Base-by-base conservation (phyloP, 257 asterid genomes). In the Ehretia macrophylla region DNA sequence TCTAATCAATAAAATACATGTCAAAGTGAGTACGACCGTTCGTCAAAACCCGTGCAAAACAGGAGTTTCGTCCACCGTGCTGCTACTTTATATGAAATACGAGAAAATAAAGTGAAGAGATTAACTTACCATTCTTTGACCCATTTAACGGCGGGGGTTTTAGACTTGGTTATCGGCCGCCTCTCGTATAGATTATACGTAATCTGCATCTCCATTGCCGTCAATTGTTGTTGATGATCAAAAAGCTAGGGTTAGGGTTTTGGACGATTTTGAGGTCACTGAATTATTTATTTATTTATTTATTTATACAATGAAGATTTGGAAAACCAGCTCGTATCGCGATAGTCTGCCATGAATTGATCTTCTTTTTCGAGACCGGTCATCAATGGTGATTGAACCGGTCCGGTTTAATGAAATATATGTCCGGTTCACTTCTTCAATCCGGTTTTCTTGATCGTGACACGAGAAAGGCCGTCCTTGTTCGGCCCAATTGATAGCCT, bases 131-230 rank as follows among this genome's bases (percentile, higher is more conserved):
- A 92, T 78, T 92, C 90, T 62, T 81, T 92, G 66, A 77, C 50
- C 98, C 98, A 92, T 69, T 80, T 88, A 64, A 76, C 85, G 14
- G 95, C 68, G 23, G 94, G 88, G 67, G 79, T 65, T 62, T 66
- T 84, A 53, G 98, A 88, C 76, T 77, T 86, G 62, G 77, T 55
- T 22, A 84, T 72, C 38, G 88, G 83, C 50, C 95, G 93, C 66
- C 98, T 75, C 60, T 92, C 98, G 51, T 71, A 88, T 64, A 78
- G 64, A 64, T 67, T 66, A 55, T 79, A 86, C 62, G 58, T 32
- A 73, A 75, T 55, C 60, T 85, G 94, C 63, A 77, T 59, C 70
- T 92, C 98, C 98, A 92, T 88, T 54, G 11, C 32, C 22, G 6
- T 38, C 11, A 42, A 42, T 42, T 42, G 12, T 42, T 10, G 8